Conservation (phyloP, 2,329 filamentous ascomycete species). For the Beauveria scarabaeidicola region DNA sequence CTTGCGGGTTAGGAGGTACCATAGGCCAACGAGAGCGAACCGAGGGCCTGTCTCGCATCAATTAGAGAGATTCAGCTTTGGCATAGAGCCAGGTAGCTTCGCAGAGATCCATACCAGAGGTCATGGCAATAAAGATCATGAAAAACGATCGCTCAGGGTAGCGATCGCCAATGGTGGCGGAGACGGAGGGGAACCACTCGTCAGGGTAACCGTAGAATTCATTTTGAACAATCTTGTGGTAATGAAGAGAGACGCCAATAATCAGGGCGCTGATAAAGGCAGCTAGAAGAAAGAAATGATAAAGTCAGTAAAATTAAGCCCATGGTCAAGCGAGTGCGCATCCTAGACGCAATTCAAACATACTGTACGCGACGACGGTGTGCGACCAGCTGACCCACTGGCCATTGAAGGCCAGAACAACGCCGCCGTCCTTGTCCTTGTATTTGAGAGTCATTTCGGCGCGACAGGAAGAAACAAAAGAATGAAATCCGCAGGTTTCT, state of each 20-base stretch:
- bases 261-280: conserved; percentile 82
- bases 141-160: conserved; percentile 97
- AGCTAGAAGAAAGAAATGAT: conserved; percentile 35
- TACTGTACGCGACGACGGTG: conserved; percentile 74
- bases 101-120: conserved; percentile 56
- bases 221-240: conserved; percentile 95
- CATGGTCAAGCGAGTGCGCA: background rate
- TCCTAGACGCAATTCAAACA: conserved; percentile 22
- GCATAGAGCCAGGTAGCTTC: background rate
- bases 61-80: background rate
- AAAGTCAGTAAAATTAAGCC: background rate
- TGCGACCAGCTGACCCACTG: conserved; percentile 88
- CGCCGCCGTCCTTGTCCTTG: conserved; percentile 57
- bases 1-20: conserved; percentile 79
- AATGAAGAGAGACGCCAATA: conserved; percentile 76
- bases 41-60: conserved; percentile 59
- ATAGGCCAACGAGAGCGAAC: conserved; percentile 82
- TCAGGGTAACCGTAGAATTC: conserved; percentile 90
- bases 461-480: conserved; percentile 8
- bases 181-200: conserved; percentile 96
- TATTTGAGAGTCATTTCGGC: conserved; percentile 40
- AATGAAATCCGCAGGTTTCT: background rate
- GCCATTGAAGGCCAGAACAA: conserved; percentile 62
- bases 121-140: conserved; percentile 94
- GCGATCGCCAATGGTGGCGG: conserved; percentile 91